These are phyloP conservation scores for Colletotrichum brevisporum DNA, from an alignment of 2,329 filamentous ascomycete genomes.

Conservation along the genomic window DNA sequence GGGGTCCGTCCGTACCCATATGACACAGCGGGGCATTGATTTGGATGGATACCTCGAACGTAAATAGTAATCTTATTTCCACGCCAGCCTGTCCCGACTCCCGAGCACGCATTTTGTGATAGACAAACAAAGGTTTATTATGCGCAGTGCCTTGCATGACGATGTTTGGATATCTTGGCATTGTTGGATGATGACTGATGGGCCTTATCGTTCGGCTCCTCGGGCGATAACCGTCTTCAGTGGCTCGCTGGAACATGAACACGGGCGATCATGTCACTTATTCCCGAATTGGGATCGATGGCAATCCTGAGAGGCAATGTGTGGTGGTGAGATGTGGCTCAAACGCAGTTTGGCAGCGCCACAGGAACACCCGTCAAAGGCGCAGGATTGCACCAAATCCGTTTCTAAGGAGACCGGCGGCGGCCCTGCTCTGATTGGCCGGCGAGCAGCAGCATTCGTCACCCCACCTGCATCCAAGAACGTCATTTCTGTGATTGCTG, in stretches of 20 bases:
- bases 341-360: conserved; percentile 11
- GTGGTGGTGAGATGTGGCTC: conserved; percentile 10
- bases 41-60: too few species aligned
- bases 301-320: neutral
- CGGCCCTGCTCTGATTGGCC: conserved; percentile 6
- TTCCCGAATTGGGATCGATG: conserved; percentile 13
- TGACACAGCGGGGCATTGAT: too few species aligned
- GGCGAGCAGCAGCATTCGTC: conserved; percentile 10
- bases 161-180: too few species aligned
- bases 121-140: too few species aligned
- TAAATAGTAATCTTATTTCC: too few species aligned
- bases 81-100: too few species aligned
- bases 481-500: conserved; percentile 38
- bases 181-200: neutral
- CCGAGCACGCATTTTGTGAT: too few species aligned
- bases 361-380: conserved; percentile 23
- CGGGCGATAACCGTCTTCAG: too few species aligned
- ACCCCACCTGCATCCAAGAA: conserved; percentile 31
- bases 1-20: too few species aligned
- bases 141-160: too few species aligned
- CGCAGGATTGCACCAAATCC: neutral
- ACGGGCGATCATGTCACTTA: neutral
- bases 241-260: neutral
- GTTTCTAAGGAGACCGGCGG: conserved; percentile 4
- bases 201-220: neutral